Conservation (phyloP, 257 asterid genomes). For the Solanum chiquidenum region DNA sequence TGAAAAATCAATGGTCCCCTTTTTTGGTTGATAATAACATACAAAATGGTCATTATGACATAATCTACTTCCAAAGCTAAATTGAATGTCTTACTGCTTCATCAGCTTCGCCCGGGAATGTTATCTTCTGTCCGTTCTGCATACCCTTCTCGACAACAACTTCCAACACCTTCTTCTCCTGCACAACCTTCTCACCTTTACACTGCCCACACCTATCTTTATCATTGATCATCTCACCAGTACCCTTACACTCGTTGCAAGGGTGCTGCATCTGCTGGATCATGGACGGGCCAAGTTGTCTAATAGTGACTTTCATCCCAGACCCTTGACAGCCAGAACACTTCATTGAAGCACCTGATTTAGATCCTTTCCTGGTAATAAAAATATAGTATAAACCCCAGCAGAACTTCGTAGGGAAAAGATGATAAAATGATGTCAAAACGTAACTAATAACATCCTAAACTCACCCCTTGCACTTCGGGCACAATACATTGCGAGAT, state of each 20-base stretch:
- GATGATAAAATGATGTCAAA: not conserved
- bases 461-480: constrained; percentile 14
- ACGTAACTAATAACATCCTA: not conserved
- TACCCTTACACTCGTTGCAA: constrained; percentile 13
- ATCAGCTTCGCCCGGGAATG: constrained; percentile 17
- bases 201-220: constrained; percentile 12
- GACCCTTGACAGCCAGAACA: constrained; percentile 15
- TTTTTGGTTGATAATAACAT: not conserved
- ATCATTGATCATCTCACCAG: constrained; percentile 11
- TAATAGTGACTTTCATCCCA: constrained; percentile 10
- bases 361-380: constrained; percentile 7
- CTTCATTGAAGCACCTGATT: constrained; percentile 14
- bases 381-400: not conserved
- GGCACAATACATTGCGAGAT: constrained; percentile 11
- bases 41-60: not conserved
- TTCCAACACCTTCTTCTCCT: constrained; percentile 16
- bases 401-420: not conserved
- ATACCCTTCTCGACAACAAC: constrained; percentile 12
- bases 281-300: constrained; percentile 13
- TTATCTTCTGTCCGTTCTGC: constrained; percentile 14
- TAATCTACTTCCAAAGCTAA: not conserved
- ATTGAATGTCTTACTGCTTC: constrained; percentile 5
- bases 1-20: not conserved
- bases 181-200: constrained; percentile 15
- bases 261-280: constrained; percentile 19